Evolutionary conservation across 2,329 filamentous ascomycete genomes (phyloP).

Genomic region (Plectosphaerella plurivora): DNA sequence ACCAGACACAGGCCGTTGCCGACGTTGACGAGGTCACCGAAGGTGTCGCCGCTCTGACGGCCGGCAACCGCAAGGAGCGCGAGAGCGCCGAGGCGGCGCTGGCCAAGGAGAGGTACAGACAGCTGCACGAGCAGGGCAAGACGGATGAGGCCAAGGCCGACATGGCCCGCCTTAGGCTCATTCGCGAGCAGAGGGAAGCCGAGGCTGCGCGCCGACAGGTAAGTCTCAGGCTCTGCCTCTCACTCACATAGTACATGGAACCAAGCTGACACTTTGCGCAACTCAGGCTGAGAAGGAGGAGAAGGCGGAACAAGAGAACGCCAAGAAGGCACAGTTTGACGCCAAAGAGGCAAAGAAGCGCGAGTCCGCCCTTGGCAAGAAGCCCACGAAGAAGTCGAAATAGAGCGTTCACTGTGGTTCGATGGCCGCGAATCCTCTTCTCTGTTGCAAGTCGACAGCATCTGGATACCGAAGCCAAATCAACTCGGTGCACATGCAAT

Average conservation of each 20-base stretch:
- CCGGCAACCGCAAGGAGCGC: constrained; percentile 48
- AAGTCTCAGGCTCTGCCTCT: constrained; percentile 16
- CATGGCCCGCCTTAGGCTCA: constrained; percentile 73
- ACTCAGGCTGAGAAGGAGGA: constrained; percentile 55
- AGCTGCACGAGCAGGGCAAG: constrained; percentile 90
- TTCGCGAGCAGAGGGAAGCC: constrained; percentile 80
- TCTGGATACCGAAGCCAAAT: too few relatives aligned
- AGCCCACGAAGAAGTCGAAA: constrained; percentile 41
- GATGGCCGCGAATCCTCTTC: too few relatives aligned
- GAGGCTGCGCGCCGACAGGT: constrained; percentile 80
- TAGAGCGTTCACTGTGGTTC: constrained; percentile 9
- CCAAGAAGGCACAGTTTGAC: constrained; percentile 45
- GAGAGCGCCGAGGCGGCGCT: constrained; percentile 82
- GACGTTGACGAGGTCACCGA: constrained; percentile 35
- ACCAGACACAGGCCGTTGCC: constrained; percentile 44
- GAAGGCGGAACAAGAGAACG: constrained; percentile 45
- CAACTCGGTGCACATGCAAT: too few relatives aligned
- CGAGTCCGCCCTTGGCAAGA: constrained; percentile 47
- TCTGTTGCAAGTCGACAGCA: too few relatives aligned
- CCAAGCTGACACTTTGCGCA: background rate
- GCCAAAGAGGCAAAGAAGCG: constrained; percentile 53
- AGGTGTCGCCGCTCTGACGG: constrained; percentile 49
- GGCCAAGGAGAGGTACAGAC: constrained; percentile 85
- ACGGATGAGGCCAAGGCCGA: constrained; percentile 93
- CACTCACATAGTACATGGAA: too few relatives aligned